Evolutionary conservation across 2,329 filamentous ascomycete genomes (phyloP), one percentile per base, ranked within the genome.

Genomic region (Pseudogymnoascus sp.): DNA sequence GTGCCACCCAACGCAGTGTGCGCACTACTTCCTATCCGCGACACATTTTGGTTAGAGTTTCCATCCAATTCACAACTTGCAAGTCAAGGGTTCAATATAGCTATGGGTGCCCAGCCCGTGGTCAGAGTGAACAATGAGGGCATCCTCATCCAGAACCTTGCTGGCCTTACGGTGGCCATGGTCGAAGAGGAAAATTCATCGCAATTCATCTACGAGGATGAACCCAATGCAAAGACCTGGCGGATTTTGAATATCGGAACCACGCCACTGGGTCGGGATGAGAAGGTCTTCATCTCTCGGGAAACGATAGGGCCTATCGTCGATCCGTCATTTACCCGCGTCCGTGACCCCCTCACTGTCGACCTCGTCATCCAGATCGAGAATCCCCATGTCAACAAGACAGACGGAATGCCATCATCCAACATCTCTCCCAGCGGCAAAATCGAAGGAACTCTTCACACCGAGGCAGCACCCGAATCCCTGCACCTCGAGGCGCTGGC

Each of bases 271-370:
- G 93, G 93, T 3, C 87, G 89, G 59, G 91, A 97, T 71, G 93
- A 97, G 75, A 90, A 88, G 67, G 86, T 97, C 19, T 90, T 90
- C 72, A 83, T 97, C 67, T 82, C 88, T 56, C 85, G 89, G 24
- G 86, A 91, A 64, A 83, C 93, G 26, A 86, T 91, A 29, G 85
- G 88, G 64, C 87, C 90, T 67, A 83, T 92, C 37, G 84, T 85
- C 21, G 93, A 97, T 74, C 90, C 92, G 13, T 87, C 93, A 64
- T 97, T 97, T 74, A 89, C 87, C 8, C 84, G 90, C 29, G 80
- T 93, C 26, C 85, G 89, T 56, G 90, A 96, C 70, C 76, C 84
- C 3, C 81, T 89, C 63, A 82, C 87, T 66, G 79, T 96, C 61
- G 90, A 96, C 68, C 75, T 96, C 42, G 81, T 93, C 64, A 74